Base-by-base conservation (phyloP, 1,139 yeast species). In the Magnusiomyces tetraspermus region DNA sequence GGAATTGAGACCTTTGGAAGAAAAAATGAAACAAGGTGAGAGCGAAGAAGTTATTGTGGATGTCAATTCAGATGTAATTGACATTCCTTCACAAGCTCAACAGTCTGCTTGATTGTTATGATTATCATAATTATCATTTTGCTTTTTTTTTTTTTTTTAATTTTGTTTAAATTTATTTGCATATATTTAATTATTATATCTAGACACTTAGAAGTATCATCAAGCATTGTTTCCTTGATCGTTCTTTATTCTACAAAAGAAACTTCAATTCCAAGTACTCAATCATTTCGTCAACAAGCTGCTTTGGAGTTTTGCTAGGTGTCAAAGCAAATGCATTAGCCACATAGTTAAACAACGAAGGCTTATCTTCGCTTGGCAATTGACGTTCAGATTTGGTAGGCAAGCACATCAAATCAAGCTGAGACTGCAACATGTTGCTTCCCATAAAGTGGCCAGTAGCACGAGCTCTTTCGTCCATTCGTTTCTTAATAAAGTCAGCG, bases 391-490 rank as follows among this genome's bases (percentile, higher is more conserved):
- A 24, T 21, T 38, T 38, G 24, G 24, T 38, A 0, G 97, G 97
- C 3, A 85, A 70, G 64, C 89, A 84, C 79, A 87, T 77, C 55
- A 81, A 80, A 10, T 74, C 79, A 58, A 82, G 82, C 65, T 89
- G 97, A 23, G 90, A 82, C 56, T 77, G 75, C 46, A 89, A 80
- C 97, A 89, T 87, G 54, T 79, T 78, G 2, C 83, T 74, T 62
- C 88, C 88, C 96, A 92, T 90, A 67, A 76, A 92, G 64, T 92
- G 98, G 50, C 80, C 81, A 15, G 46, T 43, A 6, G 15, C 21
- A 15, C n/a, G 3, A 2, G 46, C 31, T 21, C 46, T 36, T 11
- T 15, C 59, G 76, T 67, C 58, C 98, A 75, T 19, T 70, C 67
- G 17, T 69, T 70, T 51, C 88, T 85, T 51, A 97, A 75, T 41